phyloP scores from a whole-genome alignment of 148 eudicot genomes.

The Spergularia marina region DNA sequence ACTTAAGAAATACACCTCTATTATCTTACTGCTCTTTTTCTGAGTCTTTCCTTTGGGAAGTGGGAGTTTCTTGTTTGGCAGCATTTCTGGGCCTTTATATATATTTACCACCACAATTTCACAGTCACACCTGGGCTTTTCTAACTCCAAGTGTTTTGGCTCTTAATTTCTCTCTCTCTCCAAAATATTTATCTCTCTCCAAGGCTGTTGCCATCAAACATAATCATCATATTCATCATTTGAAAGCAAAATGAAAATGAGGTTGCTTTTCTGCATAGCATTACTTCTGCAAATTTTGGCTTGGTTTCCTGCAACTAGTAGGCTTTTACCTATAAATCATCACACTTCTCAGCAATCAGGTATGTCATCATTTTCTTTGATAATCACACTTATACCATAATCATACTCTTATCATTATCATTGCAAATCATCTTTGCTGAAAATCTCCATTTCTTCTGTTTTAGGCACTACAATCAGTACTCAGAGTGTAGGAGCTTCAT shows the following conservation, averaged over 20 bases:
- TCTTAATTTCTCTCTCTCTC: neutral
- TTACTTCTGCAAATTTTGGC: constrained; percentile 41
- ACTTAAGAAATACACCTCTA: constrained; percentile 16
- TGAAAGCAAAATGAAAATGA: constrained; percentile 33
- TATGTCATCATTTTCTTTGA: neutral
- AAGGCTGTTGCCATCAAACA: neutral
- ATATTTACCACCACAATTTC: neutral
- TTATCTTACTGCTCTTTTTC: neutral
- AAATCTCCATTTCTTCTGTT: neutral
- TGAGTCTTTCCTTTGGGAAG: constrained; percentile 32
- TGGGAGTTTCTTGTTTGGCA: constrained; percentile 19
- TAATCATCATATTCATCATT: constrained; percentile 31
- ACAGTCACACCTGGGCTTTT: constrained; percentile 13
- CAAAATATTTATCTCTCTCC: neutral
- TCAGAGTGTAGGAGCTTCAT: constrained; percentile 17
- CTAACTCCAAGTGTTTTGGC: constrained; percentile 1
- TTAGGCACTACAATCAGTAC: constrained; percentile 31
- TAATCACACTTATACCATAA: neutral
- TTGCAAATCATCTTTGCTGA: neutral
- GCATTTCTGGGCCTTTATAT: neutral
- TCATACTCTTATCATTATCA: neutral
- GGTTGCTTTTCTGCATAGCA: constrained; percentile 28
- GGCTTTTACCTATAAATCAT: constrained; percentile 38
- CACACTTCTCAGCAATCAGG: constrained; percentile 26
- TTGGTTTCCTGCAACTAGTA: constrained; percentile 52